A percentile compares a stretch with the other conserved stretches of the same genome.
These are phyloP conservation scores for Podospora fimiseda DNA, from an alignment of 495 filamentous ascomycete species.

Conservation along the genomic window DNA sequence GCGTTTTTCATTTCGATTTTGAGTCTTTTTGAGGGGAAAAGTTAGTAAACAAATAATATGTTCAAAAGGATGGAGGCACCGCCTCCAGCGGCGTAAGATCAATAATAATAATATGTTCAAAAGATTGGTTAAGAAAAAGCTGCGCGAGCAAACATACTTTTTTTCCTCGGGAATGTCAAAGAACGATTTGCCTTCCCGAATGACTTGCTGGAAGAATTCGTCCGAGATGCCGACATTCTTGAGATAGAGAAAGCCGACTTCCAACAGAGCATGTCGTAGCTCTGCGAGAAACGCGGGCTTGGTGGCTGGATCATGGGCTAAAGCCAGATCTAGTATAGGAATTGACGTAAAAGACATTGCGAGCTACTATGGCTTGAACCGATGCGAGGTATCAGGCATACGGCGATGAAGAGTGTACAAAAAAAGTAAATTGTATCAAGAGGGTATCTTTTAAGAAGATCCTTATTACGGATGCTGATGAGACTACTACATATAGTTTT, in stretches of 20 bases:
- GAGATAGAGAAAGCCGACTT: constrained; percentile 91
- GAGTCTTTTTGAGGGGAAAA: constrained; percentile 42
- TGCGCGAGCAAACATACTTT: constrained; percentile 41
- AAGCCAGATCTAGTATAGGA: constrained; percentile 73
- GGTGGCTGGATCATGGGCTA: constrained; percentile 54
- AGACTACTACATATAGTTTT: not conserved
- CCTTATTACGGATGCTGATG: not conserved
- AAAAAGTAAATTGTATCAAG: not conserved
- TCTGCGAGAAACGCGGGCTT: constrained; percentile 67
- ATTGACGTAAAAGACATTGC: constrained; percentile 65
- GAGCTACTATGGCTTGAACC: not conserved
- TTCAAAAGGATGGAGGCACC: too few species aligned
- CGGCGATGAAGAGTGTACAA: not conserved
- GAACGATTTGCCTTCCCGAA: constrained; percentile 61
- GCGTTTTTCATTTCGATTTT: constrained; percentile 88
- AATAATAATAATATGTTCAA: not conserved
- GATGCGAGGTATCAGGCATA: too few species aligned
- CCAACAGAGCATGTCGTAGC: constrained; percentile 73
- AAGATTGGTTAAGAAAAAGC: not conserved
- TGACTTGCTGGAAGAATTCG: constrained; percentile 59
- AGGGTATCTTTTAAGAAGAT: constrained; percentile 3
- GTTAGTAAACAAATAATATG: not conserved
- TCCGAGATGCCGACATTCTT: constrained; percentile 72
- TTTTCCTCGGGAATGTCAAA: constrained; percentile 79
- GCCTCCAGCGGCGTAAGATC: too few species aligned